phyloP scores from a whole-genome alignment of 129 eudicot species.

The Logfia minima region DNA sequence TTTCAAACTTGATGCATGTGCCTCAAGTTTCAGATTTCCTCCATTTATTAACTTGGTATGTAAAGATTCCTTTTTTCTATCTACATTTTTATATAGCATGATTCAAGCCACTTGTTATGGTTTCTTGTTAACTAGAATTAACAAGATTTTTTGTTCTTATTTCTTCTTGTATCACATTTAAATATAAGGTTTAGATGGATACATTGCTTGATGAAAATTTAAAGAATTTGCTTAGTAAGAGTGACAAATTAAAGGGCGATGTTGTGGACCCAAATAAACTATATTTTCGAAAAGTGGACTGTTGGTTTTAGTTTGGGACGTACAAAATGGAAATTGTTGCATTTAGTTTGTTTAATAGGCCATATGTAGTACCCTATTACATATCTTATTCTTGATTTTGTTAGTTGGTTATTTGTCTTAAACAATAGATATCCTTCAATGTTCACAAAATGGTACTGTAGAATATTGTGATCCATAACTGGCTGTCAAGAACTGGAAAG shows the following conservation, averaged over 20 bases:
- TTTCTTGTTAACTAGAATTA: not conserved
- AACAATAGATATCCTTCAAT: not conserved
- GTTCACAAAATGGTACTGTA: not conserved
- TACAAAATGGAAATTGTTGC: no score
- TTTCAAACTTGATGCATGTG: conserved; percentile 54
- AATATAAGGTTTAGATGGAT: no score
- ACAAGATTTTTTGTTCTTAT: not conserved
- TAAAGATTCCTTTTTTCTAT: conserved; percentile 21
- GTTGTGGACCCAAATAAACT: not conserved
- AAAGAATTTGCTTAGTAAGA: no score
- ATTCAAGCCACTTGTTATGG: not conserved
- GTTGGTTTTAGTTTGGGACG: no score
- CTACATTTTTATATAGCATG: not conserved
- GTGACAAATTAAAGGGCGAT: no score
- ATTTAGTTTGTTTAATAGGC: not conserved
- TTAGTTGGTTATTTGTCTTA: conserved; percentile 12
- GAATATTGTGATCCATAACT: conserved; percentile 12
- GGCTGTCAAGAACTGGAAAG: conserved; percentile 27
- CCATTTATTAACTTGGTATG: conserved; percentile 69
- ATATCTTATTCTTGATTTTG: not conserved
- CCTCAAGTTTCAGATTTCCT: conserved; percentile 70
- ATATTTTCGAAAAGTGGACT: no score
- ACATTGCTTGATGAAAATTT: no score
- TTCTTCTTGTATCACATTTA: not conserved
- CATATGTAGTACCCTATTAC: not conserved